These are phyloP conservation scores for Cryomyces antarcticus DNA, from an alignment of 495 filamentous ascomycete species.

Conservation along the genomic window DNA sequence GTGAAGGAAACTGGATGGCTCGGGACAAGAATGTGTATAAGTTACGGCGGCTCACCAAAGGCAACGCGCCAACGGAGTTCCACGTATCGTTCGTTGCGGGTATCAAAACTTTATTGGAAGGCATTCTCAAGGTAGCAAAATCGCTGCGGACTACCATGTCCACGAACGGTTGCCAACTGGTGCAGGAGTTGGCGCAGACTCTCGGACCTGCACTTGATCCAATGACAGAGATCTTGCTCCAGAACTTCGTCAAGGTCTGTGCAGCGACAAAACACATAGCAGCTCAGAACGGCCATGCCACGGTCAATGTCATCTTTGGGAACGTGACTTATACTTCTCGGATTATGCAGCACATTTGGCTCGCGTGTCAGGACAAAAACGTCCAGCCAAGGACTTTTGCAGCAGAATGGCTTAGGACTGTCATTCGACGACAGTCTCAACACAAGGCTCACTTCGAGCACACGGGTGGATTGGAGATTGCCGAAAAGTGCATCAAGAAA, in stretches of 20 bases:
- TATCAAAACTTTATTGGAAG: slow-evolving; percentile 60
- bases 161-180: slow-evolving; percentile 59
- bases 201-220: slow-evolving; percentile 63
- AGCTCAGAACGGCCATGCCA: slow-evolving; percentile 55
- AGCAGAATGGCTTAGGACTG: slow-evolving; percentile 61
- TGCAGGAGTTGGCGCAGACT: slow-evolving; percentile 66
- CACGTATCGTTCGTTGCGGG: slow-evolving; percentile 42
- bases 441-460: slow-evolving; percentile 72
- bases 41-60: slow-evolving; percentile 55
- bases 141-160: slow-evolving; percentile 80
- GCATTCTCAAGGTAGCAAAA: slow-evolving; percentile 69
- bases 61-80: slow-evolving; percentile 69
- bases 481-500: slow-evolving; percentile 77
- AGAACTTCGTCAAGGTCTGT: slow-evolving; percentile 73
- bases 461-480: slow-evolving; percentile 53
- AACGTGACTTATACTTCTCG: slow-evolving; percentile 59
- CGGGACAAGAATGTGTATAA: slow-evolving; percentile 62
- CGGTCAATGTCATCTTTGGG: slow-evolving; percentile 54
- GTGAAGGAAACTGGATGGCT: slow-evolving; percentile 73
- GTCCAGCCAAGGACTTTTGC: slow-evolving; percentile 60
- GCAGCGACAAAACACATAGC: slow-evolving; percentile 77
- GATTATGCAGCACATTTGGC: slow-evolving; percentile 63
- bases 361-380: slow-evolving; percentile 79
- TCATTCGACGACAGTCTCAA: slow-evolving; percentile 56
- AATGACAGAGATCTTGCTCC: slow-evolving; percentile 78